Evolutionary conservation across 177 flowering plant species (phyloP).

Genomic region (Telopea speciosissima): DNA sequence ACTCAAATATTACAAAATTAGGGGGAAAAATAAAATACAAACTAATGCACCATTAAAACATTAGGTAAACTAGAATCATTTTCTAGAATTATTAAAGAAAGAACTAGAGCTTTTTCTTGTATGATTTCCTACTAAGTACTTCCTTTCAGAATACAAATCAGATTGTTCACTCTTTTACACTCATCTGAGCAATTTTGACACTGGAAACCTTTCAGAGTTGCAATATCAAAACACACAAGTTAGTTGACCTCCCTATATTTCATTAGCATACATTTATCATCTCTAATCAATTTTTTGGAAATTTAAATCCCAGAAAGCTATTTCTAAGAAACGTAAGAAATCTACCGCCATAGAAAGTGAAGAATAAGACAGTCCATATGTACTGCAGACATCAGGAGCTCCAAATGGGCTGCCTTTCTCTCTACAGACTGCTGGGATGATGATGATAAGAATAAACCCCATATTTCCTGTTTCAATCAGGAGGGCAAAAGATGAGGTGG

Average conservation of each 20-base stretch:
- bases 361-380: constrained; percentile 55
- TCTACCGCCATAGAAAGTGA: constrained; percentile 79
- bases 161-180: background rate
- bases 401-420: constrained; percentile 80
- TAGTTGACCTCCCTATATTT: background rate
- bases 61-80: too few species aligned
- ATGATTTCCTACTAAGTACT: background rate
- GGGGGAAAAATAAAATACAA: too few species aligned
- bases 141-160: background rate
- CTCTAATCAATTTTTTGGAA: background rate
- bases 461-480: constrained; percentile 49
- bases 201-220: background rate
- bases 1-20: too few species aligned
- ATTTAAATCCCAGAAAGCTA: background rate
- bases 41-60: too few species aligned
- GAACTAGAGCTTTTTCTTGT: too few species aligned
- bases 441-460: constrained; percentile 64
- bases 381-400: constrained; percentile 36
- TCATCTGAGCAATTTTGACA: background rate
- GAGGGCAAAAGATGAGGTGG: background rate
- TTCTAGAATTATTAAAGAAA: too few species aligned
- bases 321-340: background rate
- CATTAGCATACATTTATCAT: background rate
- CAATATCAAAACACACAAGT: background rate
- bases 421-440: constrained; percentile 72